Evolutionary conservation across 495 filamentous ascomycete species (phyloP).

Genomic region (Trichocladium uniseriatum): DNA sequence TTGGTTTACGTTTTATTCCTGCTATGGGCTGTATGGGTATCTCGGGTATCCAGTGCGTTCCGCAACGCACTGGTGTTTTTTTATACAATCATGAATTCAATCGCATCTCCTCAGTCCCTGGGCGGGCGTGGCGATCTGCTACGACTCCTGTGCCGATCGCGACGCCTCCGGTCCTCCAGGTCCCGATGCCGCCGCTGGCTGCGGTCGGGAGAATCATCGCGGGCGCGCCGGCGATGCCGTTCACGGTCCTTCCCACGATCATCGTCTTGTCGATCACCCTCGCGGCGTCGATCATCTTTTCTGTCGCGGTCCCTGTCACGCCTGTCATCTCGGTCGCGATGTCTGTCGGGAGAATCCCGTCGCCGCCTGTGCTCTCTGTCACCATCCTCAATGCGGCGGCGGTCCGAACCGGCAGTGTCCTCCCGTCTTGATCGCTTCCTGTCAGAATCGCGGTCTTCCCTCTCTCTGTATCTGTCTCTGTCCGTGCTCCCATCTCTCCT

Average conservation of each 20-base stretch:
- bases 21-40: constrained; percentile 2
- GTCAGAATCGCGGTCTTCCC: constrained; percentile 6
- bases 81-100: neutral
- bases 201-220: constrained; percentile 16
- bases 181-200: constrained; percentile 7
- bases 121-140: constrained; percentile 21
- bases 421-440: constrained; percentile 17
- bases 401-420: too few relatives aligned
- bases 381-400: constrained; percentile 12
- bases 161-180: constrained; percentile 11
- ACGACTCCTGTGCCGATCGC: constrained; percentile 9
- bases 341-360: constrained; percentile 17
- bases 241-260: constrained; percentile 16
- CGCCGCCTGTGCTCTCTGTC: constrained; percentile 23
- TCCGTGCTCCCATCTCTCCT: constrained; percentile 11
- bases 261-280: constrained; percentile 18
- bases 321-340: constrained; percentile 17
- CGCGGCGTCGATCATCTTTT: constrained; percentile 10
- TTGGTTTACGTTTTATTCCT: neutral
- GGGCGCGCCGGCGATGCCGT: constrained; percentile 14
- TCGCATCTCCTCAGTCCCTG: neutral
- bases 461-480: constrained; percentile 8
- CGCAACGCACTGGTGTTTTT: neutral
- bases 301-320: constrained; percentile 20
- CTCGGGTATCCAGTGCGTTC: neutral